Base-by-base conservation (phyloP, 2,329 filamentous ascomycete genomes). In the Pseudonectria buxi region DNA sequence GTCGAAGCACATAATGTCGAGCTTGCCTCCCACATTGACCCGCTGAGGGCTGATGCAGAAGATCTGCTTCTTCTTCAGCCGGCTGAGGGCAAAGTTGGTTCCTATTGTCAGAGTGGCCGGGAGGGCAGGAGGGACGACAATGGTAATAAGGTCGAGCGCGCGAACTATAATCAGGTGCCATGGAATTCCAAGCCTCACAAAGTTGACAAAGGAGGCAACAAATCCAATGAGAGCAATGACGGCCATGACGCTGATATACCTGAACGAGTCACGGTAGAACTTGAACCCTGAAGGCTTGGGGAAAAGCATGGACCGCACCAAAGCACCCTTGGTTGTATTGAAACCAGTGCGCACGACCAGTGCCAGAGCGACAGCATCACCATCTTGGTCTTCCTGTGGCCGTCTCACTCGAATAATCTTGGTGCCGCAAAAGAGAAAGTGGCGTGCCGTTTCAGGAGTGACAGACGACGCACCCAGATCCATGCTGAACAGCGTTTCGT, bases 201-300 rank as follows among this genome's bases (percentile, higher is more conserved):
- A 98, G 60, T 98, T 98, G 62, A 94, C 68, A 49, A 98, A 83
- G 0, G 92, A 96, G 1, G 83, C 88, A 14, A 89, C 67, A 55
- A 98, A 98, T 0, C 94, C 92, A 32, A 96, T 60, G 32, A 81
- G 65, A 14, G 92, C 94, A 50, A 98, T 81, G 28, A 80, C 66
- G 6, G 76, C 90, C 92, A 98, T 98, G 41, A 98, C 92, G 4
- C 86, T 88, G 41, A 98, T 96, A 58, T 98, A 98, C 14, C 89
- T 80, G 64, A 98, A 98, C 0, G 90, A 95, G 59, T 98, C 92
- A 28, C 87, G 79, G 59, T 98, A 98, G 58, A 98, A 98, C 54
- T 94, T 96, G 75, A 98, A 98, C 0, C 90, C 90, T 1, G 90
- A 95, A 2, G 92, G 92, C 55, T 98, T 98, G 0, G 92, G 94